Evolutionary conservation across 805 yeast species (phyloP).

Genomic region (Brettanomyces bruxellensis): DNA sequence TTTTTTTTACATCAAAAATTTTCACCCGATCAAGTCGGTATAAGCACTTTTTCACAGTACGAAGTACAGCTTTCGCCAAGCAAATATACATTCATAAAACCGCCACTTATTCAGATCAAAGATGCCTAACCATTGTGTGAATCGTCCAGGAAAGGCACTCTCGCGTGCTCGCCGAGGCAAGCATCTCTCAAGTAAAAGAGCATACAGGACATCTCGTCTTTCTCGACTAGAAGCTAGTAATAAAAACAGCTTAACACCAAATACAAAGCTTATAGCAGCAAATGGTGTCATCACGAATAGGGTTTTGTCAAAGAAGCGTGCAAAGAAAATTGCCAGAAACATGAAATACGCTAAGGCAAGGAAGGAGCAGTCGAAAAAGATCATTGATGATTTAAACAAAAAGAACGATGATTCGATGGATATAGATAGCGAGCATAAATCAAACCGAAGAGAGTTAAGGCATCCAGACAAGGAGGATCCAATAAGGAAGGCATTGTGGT

Average conservation of each 20-base stretch:
- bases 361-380: conserved; percentile 28
- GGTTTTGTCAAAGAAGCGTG: conserved; percentile 68
- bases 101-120: neutral
- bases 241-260: conserved; percentile 20
- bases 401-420: conserved; percentile 44
- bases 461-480: conserved; percentile 27
- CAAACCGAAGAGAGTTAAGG: conserved; percentile 9
- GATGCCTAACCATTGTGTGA: conserved; percentile 49
- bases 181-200: conserved; percentile 45
- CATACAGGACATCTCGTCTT: conserved; percentile 14
- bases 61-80: too few relatives aligned
- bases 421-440: conserved; percentile 27
- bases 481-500: conserved; percentile 63
- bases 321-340: conserved; percentile 73
- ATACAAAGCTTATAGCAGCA: conserved; percentile 36
- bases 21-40: neutral
- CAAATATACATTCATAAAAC: too few relatives aligned
- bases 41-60: neutral
- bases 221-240: conserved; percentile 3
- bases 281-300: conserved; percentile 35
- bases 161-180: conserved; percentile 41
- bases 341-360: conserved; percentile 59
- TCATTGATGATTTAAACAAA: conserved; percentile 40
- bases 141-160: conserved; percentile 63
- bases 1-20: neutral